phyloP scores from a whole-genome alignment of 257 asterid genomes.

The Jacaranda copaia region DNA sequence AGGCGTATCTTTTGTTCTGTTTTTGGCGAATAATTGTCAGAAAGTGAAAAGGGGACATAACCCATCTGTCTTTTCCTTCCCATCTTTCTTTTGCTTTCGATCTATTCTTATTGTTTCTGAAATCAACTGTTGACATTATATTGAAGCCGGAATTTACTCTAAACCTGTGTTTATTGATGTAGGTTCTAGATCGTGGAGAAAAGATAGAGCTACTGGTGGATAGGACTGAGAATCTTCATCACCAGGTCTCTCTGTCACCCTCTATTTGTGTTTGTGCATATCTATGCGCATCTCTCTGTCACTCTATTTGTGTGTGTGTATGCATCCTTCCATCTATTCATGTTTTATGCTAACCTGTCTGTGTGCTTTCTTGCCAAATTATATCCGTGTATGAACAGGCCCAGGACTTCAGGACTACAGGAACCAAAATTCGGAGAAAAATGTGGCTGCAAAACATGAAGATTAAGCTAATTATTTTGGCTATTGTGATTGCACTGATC shows the following conservation, averaged over 20 bases:
- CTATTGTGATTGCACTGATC: slow-evolving; percentile 72
- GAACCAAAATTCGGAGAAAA: slow-evolving; percentile 76
- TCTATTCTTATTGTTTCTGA: not conserved
- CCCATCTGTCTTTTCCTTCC: not conserved
- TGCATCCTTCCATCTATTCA: not conserved
- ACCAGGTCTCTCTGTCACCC: slow-evolving; percentile 57
- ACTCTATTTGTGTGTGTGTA: not conserved
- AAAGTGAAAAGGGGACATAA: not conserved
- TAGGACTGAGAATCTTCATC: slow-evolving; percentile 86
- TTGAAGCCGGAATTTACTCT: not conserved
- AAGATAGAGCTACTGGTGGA: slow-evolving; percentile 93
- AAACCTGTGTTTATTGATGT: slow-evolving; percentile 28
- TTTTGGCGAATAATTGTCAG: not conserved
- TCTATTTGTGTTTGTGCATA: too few relatives aligned
- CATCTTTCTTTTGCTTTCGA: not conserved
- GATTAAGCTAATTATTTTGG: slow-evolving; percentile 78
- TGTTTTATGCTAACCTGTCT: not conserved
- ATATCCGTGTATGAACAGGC: slow-evolving; percentile 56
- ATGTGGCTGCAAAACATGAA: slow-evolving; percentile 97
- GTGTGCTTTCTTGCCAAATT: not conserved
- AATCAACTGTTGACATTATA: slow-evolving; percentile 8
- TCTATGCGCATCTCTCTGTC: not conserved
- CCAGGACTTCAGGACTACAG: slow-evolving; percentile 77
- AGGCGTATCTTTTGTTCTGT: not conserved
- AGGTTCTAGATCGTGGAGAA: slow-evolving; percentile 97